Evolutionary conservation across 805 yeast genomes (phyloP).

Genomic region (Metschnikowia noctiluminum): DNA sequence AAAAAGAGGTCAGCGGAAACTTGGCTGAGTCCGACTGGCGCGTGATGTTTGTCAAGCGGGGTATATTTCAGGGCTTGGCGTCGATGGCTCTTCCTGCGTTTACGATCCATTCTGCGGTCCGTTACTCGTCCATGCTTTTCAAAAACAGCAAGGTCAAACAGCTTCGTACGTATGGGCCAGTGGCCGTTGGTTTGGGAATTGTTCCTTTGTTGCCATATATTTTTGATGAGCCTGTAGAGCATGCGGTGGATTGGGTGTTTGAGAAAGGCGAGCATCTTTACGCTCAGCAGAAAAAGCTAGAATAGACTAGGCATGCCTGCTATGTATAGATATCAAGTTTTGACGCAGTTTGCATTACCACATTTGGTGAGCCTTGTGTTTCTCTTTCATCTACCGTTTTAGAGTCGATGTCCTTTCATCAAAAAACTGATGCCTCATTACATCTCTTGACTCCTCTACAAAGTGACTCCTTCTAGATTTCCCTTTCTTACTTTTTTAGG

Average conservation of each 20-base stretch:
- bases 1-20: constrained; percentile 19
- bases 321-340: not conserved
- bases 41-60: constrained; percentile 61
- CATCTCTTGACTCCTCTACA: no score
- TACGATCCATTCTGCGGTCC: constrained; percentile 74
- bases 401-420: no score
- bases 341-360: no score
- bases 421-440: no score
- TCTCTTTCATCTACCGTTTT: no score
- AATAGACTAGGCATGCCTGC: not conserved
- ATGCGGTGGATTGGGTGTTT: constrained; percentile 59
- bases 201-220: constrained; percentile 76
- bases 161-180: constrained; percentile 69
- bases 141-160: constrained; percentile 49
- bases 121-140: constrained; percentile 62
- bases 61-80: constrained; percentile 77
- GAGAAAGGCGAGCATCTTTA: constrained; percentile 40
- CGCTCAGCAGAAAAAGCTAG: constrained; percentile 4
- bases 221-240: constrained; percentile 81
- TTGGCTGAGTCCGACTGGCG: constrained; percentile 62
- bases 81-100: constrained; percentile 86
- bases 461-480: no score
- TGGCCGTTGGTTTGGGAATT: constrained; percentile 68
- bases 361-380: no score
- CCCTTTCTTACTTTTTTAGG: no score